Base-by-base conservation (phyloP, 1,284 basidiomycete genomes). In the Stereum hirsutum region DNA sequence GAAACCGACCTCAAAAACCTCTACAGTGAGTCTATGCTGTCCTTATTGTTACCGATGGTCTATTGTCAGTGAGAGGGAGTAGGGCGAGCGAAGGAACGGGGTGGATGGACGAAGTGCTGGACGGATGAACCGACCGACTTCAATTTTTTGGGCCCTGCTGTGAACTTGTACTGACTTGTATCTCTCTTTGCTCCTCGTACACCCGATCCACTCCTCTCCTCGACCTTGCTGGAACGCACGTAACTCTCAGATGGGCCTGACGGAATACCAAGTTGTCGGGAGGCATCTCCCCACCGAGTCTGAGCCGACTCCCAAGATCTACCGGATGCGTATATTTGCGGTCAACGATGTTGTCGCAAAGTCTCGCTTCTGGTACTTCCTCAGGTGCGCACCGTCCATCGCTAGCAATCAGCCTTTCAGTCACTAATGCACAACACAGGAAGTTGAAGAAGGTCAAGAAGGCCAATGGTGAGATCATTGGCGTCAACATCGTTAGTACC, bases 331-430 rank as follows among this genome's bases (percentile, higher is more conserved):
- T 66, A 97, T 99, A 66, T 99, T 99, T 64, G 95, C 96, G 53
- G 89, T 90, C 57, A 99, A 99, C 68, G 92, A 96, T 56, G 85
- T 97, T 54, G 91, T 99, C 58, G 96, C 96, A 60, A 98, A 99
- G 78, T 96, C 90, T 48, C 87, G 95, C 52, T 99, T 96, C 88
- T 99, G 96, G 95, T 99, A 98, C 77, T 99, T 96, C 81, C 78
- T 99, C 54, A 76, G 83, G 84, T 85, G 53, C 54, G 63, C 54
- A 15, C 20, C 15, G 7, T 27, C 37, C 23, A 24, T 14, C 6
- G 23, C 11, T 4, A 17, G 11, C 33, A 12, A 17, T 8, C 7
- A 17, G 10, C 10, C 33, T 34, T 34, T 17, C 4, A 52, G 35
- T 57, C 30, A 4, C 10, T 2, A 2, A 25, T 26, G 19, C 15